Evolutionary conservation across 139 green algal genomes (phyloP), one percentile per base, ranked within the genome.

Genomic region (Desmodesmus armatus): DNA sequence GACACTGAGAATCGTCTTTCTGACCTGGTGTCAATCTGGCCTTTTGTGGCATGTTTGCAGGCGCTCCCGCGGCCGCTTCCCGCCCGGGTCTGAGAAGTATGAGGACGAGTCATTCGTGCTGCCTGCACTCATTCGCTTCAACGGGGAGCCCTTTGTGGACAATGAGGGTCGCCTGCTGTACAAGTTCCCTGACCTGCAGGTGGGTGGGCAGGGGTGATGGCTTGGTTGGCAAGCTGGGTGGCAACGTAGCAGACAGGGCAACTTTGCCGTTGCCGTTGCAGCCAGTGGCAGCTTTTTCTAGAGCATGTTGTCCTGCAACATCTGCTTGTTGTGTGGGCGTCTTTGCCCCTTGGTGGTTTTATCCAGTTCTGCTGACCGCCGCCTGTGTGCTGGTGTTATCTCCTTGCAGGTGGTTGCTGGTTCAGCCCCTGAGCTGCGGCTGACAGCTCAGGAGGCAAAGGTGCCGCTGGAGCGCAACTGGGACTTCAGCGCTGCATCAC

Each of bases 161-260:
- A 88, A 93, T 5, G 76, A 71, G 27, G 97, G 97, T n/a, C 89
- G 95, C 31, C 91, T 99, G 3, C 79, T 98, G 62, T 99, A 99
- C 91, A 37, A 78, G 7, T 99, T 99, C 82, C 95, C 95, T 0
- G 76, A 77, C 0, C 84, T 99, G 70, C 96, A 99, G 85, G 78
- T 41, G 27, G 21, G 49, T 66, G 51, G 41, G 31, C 51, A 84
- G 37, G 9, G 43, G 29, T 51, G 58, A 15, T 5, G n/a, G 62
- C n/a, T 41, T 70, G 62, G 3, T 9, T 40, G 15, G n/a, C n/a
- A n/a, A n/a, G n/a, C n/a, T n/a, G n/a, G n/a, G n/a, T 27, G 29
- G 44, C n/a, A 23, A 1, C 44, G 63, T 21, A 19, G 53, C 53
- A 21, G 53, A 19, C 19, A 65, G 19, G 21, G 53, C 69, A 70